Percentiles rank a stretch among this genome's conserved stretches.
Evolutionary conservation across 768 basidiomycete species (phyloP).

Genomic region (Kwoniella bestiolae): DNA sequence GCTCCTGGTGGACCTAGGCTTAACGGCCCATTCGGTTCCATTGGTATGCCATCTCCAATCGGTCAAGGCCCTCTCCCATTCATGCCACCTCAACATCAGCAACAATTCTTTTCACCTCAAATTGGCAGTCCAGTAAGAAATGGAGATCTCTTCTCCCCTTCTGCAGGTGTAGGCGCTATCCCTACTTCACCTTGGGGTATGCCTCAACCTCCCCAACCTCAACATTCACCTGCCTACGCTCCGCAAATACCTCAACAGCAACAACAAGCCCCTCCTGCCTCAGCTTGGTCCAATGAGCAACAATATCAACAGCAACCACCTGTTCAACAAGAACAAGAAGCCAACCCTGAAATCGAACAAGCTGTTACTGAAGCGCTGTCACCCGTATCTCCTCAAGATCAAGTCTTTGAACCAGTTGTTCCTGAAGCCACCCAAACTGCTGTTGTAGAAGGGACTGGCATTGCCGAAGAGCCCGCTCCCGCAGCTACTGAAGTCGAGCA

Average conservation of each 20-base stretch:
- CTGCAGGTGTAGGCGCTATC: conserved; percentile 42
- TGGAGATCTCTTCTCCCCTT: conserved; percentile 40
- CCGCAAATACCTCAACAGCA: conserved; percentile 12
- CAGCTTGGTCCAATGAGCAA: conserved; percentile 26
- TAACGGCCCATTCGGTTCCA: conserved; percentile 25
- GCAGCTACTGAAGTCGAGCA: conserved; percentile 14
- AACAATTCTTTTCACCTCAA: conserved; percentile 31
- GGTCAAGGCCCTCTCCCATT: conserved; percentile 19
- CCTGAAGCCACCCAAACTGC: conserved; percentile 15
- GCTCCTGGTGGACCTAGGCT: conserved; percentile 12
- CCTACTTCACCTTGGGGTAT: conserved; percentile 47
- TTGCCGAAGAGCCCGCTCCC: not conserved
- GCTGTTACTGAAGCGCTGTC: conserved; percentile 28
- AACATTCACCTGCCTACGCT: conserved; percentile 9
- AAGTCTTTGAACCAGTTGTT: not conserved
- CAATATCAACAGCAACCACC: conserved; percentile 33
- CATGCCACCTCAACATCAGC: conserved; percentile 29
- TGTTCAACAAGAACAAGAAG: conserved; percentile 15
- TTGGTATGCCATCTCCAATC: conserved; percentile 39
- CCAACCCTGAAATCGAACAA: conserved; percentile 21
- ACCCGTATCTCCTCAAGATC: conserved; percentile 15
- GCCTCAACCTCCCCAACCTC: conserved; percentile 30
- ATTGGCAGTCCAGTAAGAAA: conserved; percentile 31
- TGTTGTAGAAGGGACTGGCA: not conserved
- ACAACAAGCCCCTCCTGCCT: conserved; percentile 22